Percentiles rank a stretch among this genome's conserved stretches.
phyloP scores from a whole-genome alignment of 169 alveolate genomes.

The Plasmodium reichenowi region DNA sequence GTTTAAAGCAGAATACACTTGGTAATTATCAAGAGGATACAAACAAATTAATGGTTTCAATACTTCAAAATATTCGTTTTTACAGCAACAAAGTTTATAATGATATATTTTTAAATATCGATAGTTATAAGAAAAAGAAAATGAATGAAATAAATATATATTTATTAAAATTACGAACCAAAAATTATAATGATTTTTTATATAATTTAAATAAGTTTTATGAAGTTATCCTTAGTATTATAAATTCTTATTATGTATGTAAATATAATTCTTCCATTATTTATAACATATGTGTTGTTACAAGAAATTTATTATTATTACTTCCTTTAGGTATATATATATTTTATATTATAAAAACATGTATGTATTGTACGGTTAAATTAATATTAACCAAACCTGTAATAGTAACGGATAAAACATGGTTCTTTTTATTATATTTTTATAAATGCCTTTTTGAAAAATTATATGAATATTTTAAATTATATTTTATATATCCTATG shows the following conservation, averaged over 20 bases:
- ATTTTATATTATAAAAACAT: slow-evolving; percentile 33
- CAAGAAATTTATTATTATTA: slow-evolving; percentile 26
- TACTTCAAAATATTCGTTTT: slow-evolving; percentile 45
- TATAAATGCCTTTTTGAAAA: slow-evolving; percentile 38
- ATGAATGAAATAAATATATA: slow-evolving; percentile 38
- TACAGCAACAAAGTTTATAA: slow-evolving; percentile 47
- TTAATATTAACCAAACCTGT: slow-evolving; percentile 42
- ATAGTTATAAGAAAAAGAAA: slow-evolving; percentile 29
- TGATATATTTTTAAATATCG: slow-evolving; percentile 40
- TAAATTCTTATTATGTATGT: slow-evolving; percentile 37
- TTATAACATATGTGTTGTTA: slow-evolving; percentile 43
- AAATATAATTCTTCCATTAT: slow-evolving; percentile 60
- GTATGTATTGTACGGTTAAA: slow-evolving; percentile 36
- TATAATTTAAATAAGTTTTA: slow-evolving; percentile 53
- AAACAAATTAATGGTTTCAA: too few species aligned
- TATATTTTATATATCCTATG: too few species aligned
- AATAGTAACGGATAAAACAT: slow-evolving; percentile 37
- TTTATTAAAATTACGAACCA: slow-evolving; percentile 34
- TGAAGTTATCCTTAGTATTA: slow-evolving; percentile 21
- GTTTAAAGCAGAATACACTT: neutral
- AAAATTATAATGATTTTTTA: slow-evolving; percentile 46
- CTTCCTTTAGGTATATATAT: slow-evolving; percentile 28
- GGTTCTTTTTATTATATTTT: slow-evolving; percentile 46
- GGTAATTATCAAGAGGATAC: neutral
- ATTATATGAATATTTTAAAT: slow-evolving; percentile 40